phyloP scores from a whole-genome alignment of 108 stramenopile genomes.

The Discostella stelligeroides region DNA sequence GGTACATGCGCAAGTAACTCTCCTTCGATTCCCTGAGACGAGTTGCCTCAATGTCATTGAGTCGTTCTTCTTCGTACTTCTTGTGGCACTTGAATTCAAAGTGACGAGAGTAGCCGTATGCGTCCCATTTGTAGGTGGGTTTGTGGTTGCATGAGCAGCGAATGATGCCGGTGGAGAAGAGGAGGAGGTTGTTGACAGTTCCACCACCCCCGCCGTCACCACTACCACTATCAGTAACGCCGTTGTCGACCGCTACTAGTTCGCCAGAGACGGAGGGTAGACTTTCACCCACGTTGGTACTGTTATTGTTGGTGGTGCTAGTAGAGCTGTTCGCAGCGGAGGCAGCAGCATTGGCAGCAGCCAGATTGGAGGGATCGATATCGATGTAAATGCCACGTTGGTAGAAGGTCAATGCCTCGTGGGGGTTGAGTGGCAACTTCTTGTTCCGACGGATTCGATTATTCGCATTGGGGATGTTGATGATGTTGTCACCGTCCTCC shows the following conservation, averaged over 20 bases:
- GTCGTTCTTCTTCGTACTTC: constrained; percentile 22
- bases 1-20: constrained; percentile 16
- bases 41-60: constrained; percentile 18
- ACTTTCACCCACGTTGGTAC: no score
- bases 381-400: constrained; percentile 10
- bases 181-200: no score
- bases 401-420: constrained; percentile 18
- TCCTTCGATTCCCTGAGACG: constrained; percentile 26
- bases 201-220: no score
- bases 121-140: constrained; percentile 29
- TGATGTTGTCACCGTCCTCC: neutral
- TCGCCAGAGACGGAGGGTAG: no score
- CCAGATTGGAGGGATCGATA: constrained; percentile 8
- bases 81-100: constrained; percentile 31
- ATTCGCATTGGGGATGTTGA: neutral
- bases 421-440: constrained; percentile 24
- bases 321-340: no score
- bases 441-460: constrained; percentile 18
- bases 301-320: no score
- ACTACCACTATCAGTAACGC: no score
- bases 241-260: no score
- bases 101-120: constrained; percentile 32
- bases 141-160: constrained; percentile 40
- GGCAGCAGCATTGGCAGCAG: no score
- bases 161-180: neutral